Percentiles rank a stretch among this genome's conserved stretches.
phyloP scores from a whole-genome alignment of 345 rosid genomes.

The Eucalyptus decipiens region DNA sequence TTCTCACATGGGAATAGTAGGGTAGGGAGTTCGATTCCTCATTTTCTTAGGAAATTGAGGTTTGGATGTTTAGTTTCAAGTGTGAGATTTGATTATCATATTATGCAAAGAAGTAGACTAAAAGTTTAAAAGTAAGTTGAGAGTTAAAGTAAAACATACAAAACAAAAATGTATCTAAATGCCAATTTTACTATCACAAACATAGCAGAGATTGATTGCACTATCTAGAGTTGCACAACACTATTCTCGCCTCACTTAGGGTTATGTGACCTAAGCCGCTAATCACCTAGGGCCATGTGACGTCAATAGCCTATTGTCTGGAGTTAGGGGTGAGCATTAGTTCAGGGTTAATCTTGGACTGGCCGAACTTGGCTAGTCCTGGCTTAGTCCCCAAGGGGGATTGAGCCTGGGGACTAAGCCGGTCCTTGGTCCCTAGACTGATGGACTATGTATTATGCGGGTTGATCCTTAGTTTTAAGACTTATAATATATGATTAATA shows the following conservation, averaged over 20 bases:
- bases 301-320: background rate
- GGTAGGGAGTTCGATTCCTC: accelerated
- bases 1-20: too few relatives aligned
- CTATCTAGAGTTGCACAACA: accelerated
- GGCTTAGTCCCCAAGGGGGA: too few relatives aligned
- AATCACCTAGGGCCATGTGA: accelerated
- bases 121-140: too few relatives aligned
- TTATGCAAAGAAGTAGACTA: too few relatives aligned
- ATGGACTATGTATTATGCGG: accelerated
- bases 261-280: background rate
- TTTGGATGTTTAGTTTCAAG: too few relatives aligned
- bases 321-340: too few relatives aligned
- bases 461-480: accelerated
- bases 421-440: accelerated
- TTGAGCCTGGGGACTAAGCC: too few relatives aligned
- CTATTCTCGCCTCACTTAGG: accelerated
- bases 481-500: too few relatives aligned
- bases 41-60: too few relatives aligned
- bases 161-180: background rate
- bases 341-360: accelerated
- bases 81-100: accelerated
- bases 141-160: too few relatives aligned
- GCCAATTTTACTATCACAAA: background rate
- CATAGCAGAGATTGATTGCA: accelerated
- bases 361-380: too few relatives aligned